These are phyloP conservation scores for Diaporthe capsici DNA, from an alignment of 2,329 filamentous ascomycete species.

Conservation along the genomic window DNA sequence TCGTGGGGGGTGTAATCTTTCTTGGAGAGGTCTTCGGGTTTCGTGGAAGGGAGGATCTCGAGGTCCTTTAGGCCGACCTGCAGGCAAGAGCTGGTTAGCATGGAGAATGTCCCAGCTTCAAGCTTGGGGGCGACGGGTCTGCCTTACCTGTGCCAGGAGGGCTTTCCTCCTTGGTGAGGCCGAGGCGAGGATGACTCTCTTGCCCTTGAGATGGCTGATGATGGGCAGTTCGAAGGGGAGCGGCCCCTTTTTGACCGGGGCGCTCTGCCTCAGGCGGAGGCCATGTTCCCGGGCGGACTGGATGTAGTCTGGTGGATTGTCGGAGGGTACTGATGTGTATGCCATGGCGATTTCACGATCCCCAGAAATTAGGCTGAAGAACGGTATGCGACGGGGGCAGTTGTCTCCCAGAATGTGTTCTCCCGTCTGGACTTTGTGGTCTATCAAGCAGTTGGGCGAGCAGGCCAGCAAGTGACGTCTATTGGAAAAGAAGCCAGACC, in stretches of 20 bases:
- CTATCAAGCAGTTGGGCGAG: neutral
- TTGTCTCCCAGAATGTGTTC: neutral
- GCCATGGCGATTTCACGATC: slow-evolving; percentile 37
- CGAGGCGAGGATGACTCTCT: slow-evolving; percentile 90
- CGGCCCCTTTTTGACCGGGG: slow-evolving; percentile 64
- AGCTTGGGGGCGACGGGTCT: too few species aligned
- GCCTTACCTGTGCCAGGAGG: slow-evolving; percentile 77
- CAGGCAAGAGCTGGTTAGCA: neutral
- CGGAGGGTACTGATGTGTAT: slow-evolving; percentile 47
- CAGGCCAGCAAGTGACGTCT: slow-evolving; percentile 15
- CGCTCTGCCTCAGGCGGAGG: slow-evolving; percentile 51
- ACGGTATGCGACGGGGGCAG: neutral
- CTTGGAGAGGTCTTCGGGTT: slow-evolving; percentile 90
- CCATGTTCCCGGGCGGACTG: slow-evolving; percentile 57
- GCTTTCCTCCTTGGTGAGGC: slow-evolving; percentile 87
- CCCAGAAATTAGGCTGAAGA: slow-evolving; percentile 29
- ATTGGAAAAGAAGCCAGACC: neutral
- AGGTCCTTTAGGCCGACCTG: slow-evolving; percentile 85
- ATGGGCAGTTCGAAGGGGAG: slow-evolving; percentile 85
- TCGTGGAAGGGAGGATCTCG: slow-evolving; percentile 86
- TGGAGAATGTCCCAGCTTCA: neutral
- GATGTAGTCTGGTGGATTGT: slow-evolving; percentile 63
- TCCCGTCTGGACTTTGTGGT: neutral
- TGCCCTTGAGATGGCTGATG: slow-evolving; percentile 80
- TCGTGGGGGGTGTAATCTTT: slow-evolving; percentile 81